Conservation (phyloP, 2,329 filamentous ascomycete species). For the Zymoseptoria pseudotritici region DNA sequence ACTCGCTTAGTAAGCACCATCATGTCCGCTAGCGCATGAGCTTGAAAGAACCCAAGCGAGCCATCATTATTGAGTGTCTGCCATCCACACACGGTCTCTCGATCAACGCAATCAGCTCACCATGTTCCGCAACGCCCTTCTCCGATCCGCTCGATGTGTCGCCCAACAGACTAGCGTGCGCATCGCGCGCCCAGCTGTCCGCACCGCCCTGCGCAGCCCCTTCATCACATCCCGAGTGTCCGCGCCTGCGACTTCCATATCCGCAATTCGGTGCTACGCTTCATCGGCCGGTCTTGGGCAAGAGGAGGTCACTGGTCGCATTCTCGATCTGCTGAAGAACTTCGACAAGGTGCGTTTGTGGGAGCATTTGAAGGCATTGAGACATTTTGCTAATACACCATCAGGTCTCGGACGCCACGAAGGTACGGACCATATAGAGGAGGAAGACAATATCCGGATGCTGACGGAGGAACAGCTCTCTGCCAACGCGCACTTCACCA, state of each 20-base stretch:
- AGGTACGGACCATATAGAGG: conserved; percentile 37
- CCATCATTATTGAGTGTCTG: not conserved
- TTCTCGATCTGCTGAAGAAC: conserved; percentile 85
- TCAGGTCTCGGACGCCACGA: conserved; percentile 56
- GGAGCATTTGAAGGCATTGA: conserved; percentile 6
- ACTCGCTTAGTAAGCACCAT: not conserved
- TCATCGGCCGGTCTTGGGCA: conserved; percentile 70
- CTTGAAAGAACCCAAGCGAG: not conserved
- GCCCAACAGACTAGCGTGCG: conserved; percentile 37
- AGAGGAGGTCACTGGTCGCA: conserved; percentile 82
- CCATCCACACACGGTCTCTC: conserved; percentile 4
- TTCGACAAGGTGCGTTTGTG: conserved; percentile 80
- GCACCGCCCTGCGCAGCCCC: conserved; percentile 41
- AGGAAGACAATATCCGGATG: not conserved
- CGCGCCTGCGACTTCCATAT: conserved; percentile 56
- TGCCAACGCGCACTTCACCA: conserved; percentile 79
- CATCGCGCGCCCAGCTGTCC: conserved; percentile 52
- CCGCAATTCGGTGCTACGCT: conserved; percentile 77
- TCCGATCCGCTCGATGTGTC: conserved; percentile 62
- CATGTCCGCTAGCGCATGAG: not conserved
- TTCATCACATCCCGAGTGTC: conserved; percentile 55
- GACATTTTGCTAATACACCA: conserved; percentile 14
- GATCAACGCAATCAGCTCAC: conserved; percentile 28
- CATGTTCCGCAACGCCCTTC: conserved; percentile 86
- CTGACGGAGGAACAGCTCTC: conserved; percentile 58